Base-by-base conservation (phyloP, 2,329 filamentous ascomycete species). In the Calonectria honghensis region DNA sequence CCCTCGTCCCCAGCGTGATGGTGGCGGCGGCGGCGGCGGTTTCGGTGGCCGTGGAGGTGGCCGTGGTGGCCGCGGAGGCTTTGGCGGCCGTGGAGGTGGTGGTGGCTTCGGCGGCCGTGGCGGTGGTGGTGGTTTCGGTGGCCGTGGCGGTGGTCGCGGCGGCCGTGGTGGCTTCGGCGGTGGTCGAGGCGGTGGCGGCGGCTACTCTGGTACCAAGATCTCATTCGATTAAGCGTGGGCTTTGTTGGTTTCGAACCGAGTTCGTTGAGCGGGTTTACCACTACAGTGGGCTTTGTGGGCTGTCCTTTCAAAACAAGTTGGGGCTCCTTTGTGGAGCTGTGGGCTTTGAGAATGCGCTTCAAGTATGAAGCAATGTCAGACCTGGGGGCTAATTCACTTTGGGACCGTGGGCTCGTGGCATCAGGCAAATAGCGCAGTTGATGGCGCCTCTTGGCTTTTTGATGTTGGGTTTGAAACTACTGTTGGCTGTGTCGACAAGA, bases 201-300 rank as follows among this genome's bases (percentile, higher is more conserved):
- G 84, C 71, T 87, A 85, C 82, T 88, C 90, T 86, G 95, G 95
- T 86, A 94, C 92, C 89, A 97, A 96, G 92, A 92, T 92, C 84
- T 94, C 92, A 78, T 95, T 95, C 85, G 86, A 87, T 77, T 86
- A 86, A 88, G 86, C 83, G 84, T 83, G 83, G 83, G 80, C 67
- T 73, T 64, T 63, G 72, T 68, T 54, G 77, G 68, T 77, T 82
- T 78, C 82, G 78, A 80, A 81, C 83, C 82, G 87, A 88, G 87
- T 87, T 86, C 85, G 86, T 84, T 85, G 83, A 83, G 83, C 79
- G 84, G 83, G 85, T 82, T 85, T 85, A 85, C 75, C 78, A 79
- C 79, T 76, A 84, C 82, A 85, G 87, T 82, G 84, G 82, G 79
- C 81, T 90, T 79, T 84, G 89, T 90, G 88, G 89, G 89, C 89